Evolutionary conservation across 2,329 filamentous ascomycete genomes (phyloP), one percentile per base, ranked within the genome.

Genomic region (Fusarium temperatum): DNA sequence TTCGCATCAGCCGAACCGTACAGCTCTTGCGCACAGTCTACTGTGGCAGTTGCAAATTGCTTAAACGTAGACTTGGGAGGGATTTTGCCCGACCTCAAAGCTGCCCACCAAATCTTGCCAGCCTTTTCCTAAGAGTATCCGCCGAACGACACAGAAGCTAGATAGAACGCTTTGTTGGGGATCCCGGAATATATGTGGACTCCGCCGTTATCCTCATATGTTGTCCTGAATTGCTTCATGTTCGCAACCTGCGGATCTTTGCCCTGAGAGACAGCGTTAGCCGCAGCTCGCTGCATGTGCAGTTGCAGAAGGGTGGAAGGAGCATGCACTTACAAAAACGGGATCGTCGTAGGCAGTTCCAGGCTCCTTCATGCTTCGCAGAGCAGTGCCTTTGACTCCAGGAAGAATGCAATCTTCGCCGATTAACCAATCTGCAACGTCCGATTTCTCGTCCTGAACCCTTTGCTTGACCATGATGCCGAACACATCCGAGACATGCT

Each of bases 381-480:
- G 80, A 13, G 87, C 87, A 22, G 85, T 81, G 1, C 87, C 87
- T 77, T 87, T 87, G 71, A 88, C 82, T 7, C 81, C 85, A 5
- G 85, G 86, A 73, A 87, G 78, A 47, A 89, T 85, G 53, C 86
- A 87, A 38, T 84, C 84, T 77, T 89, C 86, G 38, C 87, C 88
- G 55, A 89, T 85, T 7, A 89, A 81, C 88, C 88, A 89, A 76
- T 89, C 86, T 6, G 87, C 86, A 14, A 83, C 79, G 8, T 82
- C 81, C 3, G 85, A 81, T 15, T 80, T 84, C 73, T 86, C 83
- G 28, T 87, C 70, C 60, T 87, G 82, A 14, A 83, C 82, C 72
- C 83, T 84, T 78, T 90, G 88, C 82, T 89, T 88, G 66, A 87
- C 80, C 86, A 90, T 89, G 78, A 87, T 85, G 66, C 87, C 88